These are phyloP conservation scores for Barbarea vulgaris DNA, from an alignment of 345 rosid genomes.

Conservation along the genomic window DNA sequence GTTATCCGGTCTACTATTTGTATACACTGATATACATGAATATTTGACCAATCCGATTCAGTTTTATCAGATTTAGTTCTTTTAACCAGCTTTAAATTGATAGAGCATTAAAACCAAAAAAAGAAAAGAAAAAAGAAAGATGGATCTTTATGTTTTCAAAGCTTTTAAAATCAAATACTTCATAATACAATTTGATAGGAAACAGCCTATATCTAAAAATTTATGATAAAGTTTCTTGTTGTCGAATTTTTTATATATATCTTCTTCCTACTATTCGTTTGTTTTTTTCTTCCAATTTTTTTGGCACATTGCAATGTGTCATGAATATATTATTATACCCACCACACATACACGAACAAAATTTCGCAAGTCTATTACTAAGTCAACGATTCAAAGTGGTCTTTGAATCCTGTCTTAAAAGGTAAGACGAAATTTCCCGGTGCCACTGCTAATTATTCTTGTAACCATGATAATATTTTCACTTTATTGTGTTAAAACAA, in stretches of 20 bases:
- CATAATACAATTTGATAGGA: constrained; percentile 1
- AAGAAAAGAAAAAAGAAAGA: too few species aligned
- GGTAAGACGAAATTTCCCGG: constrained; percentile 31
- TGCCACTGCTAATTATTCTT: constrained; percentile 1
- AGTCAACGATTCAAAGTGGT: constrained; percentile 35
- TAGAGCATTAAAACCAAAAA: neutral
- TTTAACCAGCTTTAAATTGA: neutral
- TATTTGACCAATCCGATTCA: neutral
- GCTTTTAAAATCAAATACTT: neutral
- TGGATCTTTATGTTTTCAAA: neutral
- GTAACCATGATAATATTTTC: neutral
- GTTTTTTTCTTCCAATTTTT: neutral
- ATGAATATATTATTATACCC: constrained; percentile 6
- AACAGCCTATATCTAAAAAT: neutral
- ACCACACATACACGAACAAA: constrained; percentile 5
- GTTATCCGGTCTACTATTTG: neutral
- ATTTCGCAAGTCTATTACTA: constrained; percentile 18
- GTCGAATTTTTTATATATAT: neutral
- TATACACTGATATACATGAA: neutral
- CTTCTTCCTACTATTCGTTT: neutral
- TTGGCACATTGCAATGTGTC: neutral
- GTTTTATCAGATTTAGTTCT: neutral
- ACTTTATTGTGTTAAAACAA: neutral
- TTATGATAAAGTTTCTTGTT: neutral
- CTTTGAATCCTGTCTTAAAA: constrained; percentile 3